Evolutionary conservation across 2,329 filamentous ascomycete genomes (phyloP).

Genomic region (Dactylellina drechsleri): DNA sequence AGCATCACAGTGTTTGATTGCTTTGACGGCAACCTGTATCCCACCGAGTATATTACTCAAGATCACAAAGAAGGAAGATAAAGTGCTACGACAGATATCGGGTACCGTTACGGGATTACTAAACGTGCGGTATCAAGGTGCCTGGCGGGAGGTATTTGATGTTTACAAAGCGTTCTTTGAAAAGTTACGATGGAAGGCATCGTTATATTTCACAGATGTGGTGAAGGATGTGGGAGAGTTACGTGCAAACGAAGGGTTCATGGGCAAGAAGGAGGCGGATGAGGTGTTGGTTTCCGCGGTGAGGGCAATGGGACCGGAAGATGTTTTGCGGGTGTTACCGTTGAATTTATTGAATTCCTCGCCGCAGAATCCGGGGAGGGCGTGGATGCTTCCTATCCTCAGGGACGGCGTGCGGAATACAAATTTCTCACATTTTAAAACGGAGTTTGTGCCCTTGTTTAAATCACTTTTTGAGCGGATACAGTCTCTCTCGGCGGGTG

Average conservation of each 20-base stretch:
- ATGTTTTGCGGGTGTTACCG: slow-evolving; percentile 82
- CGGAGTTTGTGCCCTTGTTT: slow-evolving; percentile 87
- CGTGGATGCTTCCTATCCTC: slow-evolving; percentile 93
- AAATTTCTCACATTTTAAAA: slow-evolving; percentile 82
- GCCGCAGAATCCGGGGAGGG: slow-evolving; percentile 81
- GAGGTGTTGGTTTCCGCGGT: slow-evolving; percentile 88
- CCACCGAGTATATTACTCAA: slow-evolving; percentile 84
- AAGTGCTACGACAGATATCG: slow-evolving; percentile 82
- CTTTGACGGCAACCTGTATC: slow-evolving; percentile 89
- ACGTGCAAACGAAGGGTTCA: slow-evolving; percentile 85
- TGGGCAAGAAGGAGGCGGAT: slow-evolving; percentile 94
- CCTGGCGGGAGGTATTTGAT: slow-evolving; percentile 94
- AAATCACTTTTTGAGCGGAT: slow-evolving; percentile 76
- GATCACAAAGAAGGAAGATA: slow-evolving; percentile 92
- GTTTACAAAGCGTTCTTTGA: slow-evolving; percentile 89
- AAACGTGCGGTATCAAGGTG: slow-evolving; percentile 89
- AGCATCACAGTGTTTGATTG: slow-evolving; percentile 92
- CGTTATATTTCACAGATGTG: slow-evolving; percentile 79
- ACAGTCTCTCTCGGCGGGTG: slow-evolving; percentile 78
- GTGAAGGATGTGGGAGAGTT: slow-evolving; percentile 85
- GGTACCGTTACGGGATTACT: slow-evolving; percentile 78
- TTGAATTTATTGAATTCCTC: slow-evolving; percentile 83
- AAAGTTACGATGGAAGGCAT: slow-evolving; percentile 82
- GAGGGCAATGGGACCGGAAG: slow-evolving; percentile 86
- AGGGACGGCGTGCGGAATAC: slow-evolving; percentile 92